A percentile compares a stretch with the other conserved stretches of the same genome.
Conservation (phyloP, 129 eudicot species). For the Gnaphalium uliginosum region DNA sequence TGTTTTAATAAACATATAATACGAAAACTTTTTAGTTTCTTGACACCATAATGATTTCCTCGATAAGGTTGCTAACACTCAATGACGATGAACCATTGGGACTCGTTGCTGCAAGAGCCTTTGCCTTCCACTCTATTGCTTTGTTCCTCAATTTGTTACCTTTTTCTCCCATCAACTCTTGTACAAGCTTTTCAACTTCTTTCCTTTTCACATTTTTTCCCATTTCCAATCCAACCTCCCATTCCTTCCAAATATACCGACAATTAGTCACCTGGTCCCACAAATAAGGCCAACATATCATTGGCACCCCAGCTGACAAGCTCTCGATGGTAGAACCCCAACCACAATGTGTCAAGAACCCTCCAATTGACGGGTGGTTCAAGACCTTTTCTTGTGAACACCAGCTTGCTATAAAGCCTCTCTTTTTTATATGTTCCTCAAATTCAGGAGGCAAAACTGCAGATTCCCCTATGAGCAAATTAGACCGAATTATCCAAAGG, state of each 20-base stretch:
- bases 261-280: conserved; percentile 55
- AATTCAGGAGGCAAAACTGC: conserved; percentile 39
- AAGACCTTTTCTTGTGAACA: conserved; percentile 54
- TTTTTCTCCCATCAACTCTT: conserved; percentile 48
- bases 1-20: too few relatives aligned
- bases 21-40: background rate
- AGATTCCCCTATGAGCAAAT: conserved; percentile 37
- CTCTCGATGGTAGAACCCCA: conserved; percentile 60
- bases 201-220: conserved; percentile 46
- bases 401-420: conserved; percentile 48
- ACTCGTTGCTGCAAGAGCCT: conserved; percentile 37
- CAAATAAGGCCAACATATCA: conserved; percentile 62
- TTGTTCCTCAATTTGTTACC: conserved; percentile 37
- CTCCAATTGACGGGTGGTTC: conserved; percentile 46
- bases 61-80: conserved; percentile 34
- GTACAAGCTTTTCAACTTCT: conserved; percentile 39
- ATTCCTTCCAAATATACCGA: conserved; percentile 41
- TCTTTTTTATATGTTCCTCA: conserved; percentile 22
- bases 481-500: conserved; percentile 53
- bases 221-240: conserved; percentile 54
- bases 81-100: conserved; percentile 30
- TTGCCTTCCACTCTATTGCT: conserved; percentile 48
- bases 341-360: conserved; percentile 51
- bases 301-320: conserved; percentile 42
- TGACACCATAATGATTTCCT: conserved; percentile 8